Percentiles rank a stretch among this genome's conserved stretches.
Conservation (phyloP, 768 basidiomycete genomes). For the Calocybe indica region DNA sequence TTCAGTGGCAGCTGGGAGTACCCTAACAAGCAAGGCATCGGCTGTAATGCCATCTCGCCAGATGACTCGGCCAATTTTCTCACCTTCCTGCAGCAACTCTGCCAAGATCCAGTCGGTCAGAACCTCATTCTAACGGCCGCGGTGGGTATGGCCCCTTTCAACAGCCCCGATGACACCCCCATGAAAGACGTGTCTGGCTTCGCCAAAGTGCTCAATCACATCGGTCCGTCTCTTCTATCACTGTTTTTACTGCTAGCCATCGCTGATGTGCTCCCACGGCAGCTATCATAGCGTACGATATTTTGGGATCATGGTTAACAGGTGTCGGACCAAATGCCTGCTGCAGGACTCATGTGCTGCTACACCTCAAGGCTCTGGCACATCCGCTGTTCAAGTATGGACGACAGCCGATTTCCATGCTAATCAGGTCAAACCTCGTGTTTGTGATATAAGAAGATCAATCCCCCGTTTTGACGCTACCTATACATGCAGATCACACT, state of each 20-base stretch:
- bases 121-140: conserved; percentile 54
- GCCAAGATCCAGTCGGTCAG: conserved; percentile 39
- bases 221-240: conserved; percentile 24
- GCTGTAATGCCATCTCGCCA: conserved; percentile 57
- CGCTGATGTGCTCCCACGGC: too few relatives aligned
- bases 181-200: conserved; percentile 70
- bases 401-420: conserved; percentile 66
- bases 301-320: conserved; percentile 43
- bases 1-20: conserved; percentile 66
- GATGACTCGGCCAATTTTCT: conserved; percentile 77
- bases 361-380: conserved; percentile 63
- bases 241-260: too few relatives aligned
- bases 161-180: conserved; percentile 49
- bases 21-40: conserved; percentile 59
- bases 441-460: too few relatives aligned
- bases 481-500: too few relatives aligned
- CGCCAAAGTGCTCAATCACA: conserved; percentile 51
- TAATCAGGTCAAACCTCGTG: too few relatives aligned
- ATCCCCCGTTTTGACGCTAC: too few relatives aligned
- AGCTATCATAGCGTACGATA: conserved; percentile 63
- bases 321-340: conserved; percentile 82
- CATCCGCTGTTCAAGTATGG: conserved; percentile 68
- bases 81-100: conserved; percentile 64
- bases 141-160: conserved; percentile 34
- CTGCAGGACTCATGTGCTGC: conserved; percentile 64